These are phyloP conservation scores for Thozetella sp. DNA, from an alignment of 495 filamentous ascomycete genomes.

Conservation along the genomic window DNA sequence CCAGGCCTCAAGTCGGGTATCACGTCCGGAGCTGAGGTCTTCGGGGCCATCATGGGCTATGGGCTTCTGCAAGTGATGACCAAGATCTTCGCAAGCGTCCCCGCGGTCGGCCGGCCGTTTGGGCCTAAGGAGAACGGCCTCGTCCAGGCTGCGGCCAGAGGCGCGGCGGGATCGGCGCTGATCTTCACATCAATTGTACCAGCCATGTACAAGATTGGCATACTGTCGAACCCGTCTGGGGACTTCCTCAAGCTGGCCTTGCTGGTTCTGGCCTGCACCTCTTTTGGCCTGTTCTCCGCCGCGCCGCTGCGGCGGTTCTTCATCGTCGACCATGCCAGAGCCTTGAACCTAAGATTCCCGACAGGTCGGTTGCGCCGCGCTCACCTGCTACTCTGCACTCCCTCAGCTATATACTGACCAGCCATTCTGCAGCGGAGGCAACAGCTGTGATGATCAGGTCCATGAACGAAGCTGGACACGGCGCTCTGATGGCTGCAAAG, in stretches of 20 bases:
- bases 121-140: conserved; percentile 56
- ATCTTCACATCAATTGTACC: conserved; percentile 52
- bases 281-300: conserved; percentile 62
- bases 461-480: conserved; percentile 53
- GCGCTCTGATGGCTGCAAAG: conserved; percentile 47
- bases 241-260: conserved; percentile 45
- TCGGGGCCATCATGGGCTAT: conserved; percentile 52
- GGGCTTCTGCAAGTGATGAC: conserved; percentile 53
- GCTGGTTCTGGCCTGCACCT: conserved; percentile 53
- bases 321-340: conserved; percentile 57
- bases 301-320: conserved; percentile 65
- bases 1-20: conserved; percentile 51
- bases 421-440: conserved; percentile 38
- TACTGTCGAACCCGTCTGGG: conserved; percentile 38
- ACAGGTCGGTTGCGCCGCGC: background rate
- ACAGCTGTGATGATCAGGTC: conserved; percentile 59
- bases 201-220: conserved; percentile 49
- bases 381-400: background rate
- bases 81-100: conserved; percentile 44
- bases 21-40: conserved; percentile 43
- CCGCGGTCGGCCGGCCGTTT: conserved; percentile 47
- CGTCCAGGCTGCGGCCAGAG: conserved; percentile 50
- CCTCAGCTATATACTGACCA: background rate
- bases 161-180: conserved; percentile 46
- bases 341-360: conserved; percentile 59